Base-by-base conservation (phyloP, 257 asterid genomes). In the Echium plantagineum region DNA sequence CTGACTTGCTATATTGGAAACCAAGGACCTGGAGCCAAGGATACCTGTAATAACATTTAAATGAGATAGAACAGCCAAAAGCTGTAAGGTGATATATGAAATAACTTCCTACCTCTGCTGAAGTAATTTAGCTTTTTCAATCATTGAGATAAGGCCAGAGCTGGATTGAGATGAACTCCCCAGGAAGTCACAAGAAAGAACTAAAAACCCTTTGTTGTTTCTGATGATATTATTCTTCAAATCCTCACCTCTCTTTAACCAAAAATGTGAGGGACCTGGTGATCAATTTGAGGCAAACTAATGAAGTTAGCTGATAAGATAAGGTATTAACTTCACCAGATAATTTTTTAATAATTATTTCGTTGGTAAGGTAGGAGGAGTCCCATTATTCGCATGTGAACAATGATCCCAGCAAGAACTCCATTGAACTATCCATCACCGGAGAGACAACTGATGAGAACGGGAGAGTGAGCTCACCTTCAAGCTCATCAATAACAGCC, bases 1-100 rank as follows among this genome's bases (percentile, higher is more conserved):
- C 61, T 66, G 89, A 75, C 55, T 60, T 69, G 57, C 75, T 63
- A 67, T 70, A 77, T 28, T 83, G 95, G 57, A 85, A 76, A 47
- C 81, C 85, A 75, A 90, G 57, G 57, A 90, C 79, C 68, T 83
- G 89, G 70, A 90, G 86, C 66, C 57, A 78, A 58, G 94, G 89
- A 72, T 85, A 70, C 82, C 97, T 90, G 82, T 78, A 74, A 57
- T 57, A 75, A 62, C 64, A 72, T 65, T 68, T 59, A 67, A 53
- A 67, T 65, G 31, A 61, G 67, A 31, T 38, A 48, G n/a, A 52
- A 57, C 42, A 58, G n/a, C 59, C 58, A 51, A 47, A 63, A 38
- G 21, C 42, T 55, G 35, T 53, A 61, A 62, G n/a, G 30, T 18
- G 60, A 46, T 58, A 9, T 62, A 63, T 38, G 35, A 54, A 35